phyloP scores from a whole-genome alignment of 345 rosid species.

The Diplotaxis tenuifolia region DNA sequence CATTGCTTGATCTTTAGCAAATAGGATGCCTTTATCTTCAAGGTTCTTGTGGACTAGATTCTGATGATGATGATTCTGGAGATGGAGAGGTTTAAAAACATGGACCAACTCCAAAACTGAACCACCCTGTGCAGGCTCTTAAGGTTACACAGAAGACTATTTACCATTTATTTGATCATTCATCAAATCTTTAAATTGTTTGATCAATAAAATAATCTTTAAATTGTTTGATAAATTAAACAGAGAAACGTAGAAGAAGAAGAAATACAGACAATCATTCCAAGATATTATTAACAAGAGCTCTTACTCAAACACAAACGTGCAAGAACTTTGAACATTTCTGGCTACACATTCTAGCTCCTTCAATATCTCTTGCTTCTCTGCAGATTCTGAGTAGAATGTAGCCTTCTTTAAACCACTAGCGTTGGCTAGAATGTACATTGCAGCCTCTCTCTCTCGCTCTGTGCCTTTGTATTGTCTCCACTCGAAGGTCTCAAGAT shows the following conservation, averaged over 20 bases:
- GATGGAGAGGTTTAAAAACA: background rate
- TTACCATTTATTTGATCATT: no score
- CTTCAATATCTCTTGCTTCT: background rate
- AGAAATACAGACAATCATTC: background rate
- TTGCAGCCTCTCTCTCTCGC: constrained; percentile 2
- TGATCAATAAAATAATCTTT: no score
- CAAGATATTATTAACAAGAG: background rate
- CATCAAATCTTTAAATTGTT: no score
- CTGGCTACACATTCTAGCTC: constrained; percentile 19
- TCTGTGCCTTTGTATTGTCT: background rate
- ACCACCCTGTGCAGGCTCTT: background rate
- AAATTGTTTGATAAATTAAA: background rate
- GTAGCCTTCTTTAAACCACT: background rate
- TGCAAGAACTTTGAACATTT: constrained; percentile 15
- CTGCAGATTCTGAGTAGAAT: constrained; percentile 15
- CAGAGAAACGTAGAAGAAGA: background rate
- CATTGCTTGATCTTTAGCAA: no score
- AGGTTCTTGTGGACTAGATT: no score
- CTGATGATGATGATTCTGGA: no score
- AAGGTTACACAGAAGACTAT: no score
- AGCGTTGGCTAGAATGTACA: constrained; percentile 11
- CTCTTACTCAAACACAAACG: constrained; percentile 1
- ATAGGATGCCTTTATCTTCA: no score
- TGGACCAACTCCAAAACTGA: background rate
- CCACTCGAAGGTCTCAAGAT: constrained; percentile 27